These are phyloP conservation scores for Achaetomiella virescens DNA, from an alignment of 495 filamentous ascomycete genomes.

Conservation along the genomic window DNA sequence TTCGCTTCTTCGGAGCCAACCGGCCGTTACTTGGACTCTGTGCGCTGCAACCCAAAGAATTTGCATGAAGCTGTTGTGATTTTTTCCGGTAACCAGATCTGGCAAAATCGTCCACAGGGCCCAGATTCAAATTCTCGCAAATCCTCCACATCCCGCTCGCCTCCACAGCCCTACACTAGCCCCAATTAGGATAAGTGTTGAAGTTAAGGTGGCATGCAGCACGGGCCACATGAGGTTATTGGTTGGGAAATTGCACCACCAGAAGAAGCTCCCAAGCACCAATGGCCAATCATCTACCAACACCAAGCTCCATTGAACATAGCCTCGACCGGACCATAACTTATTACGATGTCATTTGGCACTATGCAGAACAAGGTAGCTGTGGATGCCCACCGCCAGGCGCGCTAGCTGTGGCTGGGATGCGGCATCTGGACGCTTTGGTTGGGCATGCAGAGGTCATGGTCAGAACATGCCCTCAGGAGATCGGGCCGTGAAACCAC, in stretches of 20 bases:
- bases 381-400: neutral
- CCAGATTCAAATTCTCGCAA: conserved; percentile 7
- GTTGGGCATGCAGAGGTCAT: neutral
- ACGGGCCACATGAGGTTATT: conserved; percentile 9
- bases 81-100: neutral
- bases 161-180: conserved; percentile 16
- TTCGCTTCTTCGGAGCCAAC: too few species aligned
- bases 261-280: neutral
- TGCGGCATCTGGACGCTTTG: neutral
- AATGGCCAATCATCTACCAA: neutral
- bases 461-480: neutral
- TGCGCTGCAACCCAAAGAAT: too few species aligned
- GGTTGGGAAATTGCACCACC: neutral
- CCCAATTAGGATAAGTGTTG: neutral
- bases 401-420: neutral
- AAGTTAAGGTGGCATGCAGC: neutral
- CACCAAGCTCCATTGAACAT: conserved; percentile 1
- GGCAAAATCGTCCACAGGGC: conserved; percentile 5
- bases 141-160: conserved; percentile 2
- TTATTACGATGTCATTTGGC: too few species aligned
- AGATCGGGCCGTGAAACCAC: neutral
- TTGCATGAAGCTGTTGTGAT: neutral
- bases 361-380: neutral
- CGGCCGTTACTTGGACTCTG: too few species aligned
- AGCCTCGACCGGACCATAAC: neutral